A percentile compares a stretch with the other conserved stretches of the same genome.
phyloP scores from a whole-genome alignment of 805 yeast species.

The Monosporozyma servazzii region DNA sequence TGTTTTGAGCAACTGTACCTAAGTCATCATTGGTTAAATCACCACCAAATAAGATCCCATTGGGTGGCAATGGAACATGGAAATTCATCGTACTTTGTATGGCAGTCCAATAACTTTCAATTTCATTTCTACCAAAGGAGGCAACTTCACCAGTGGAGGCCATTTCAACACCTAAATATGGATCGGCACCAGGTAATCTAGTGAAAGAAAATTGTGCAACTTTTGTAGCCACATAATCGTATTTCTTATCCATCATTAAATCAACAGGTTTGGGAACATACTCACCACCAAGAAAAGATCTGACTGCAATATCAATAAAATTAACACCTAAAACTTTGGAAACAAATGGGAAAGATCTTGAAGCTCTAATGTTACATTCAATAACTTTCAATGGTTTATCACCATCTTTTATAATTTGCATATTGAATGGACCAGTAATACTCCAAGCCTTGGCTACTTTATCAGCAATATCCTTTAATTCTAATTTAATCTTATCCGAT shows the following conservation, averaged over 20 bases:
- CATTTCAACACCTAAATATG: slow-evolving; percentile 98
- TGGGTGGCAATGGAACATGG: slow-evolving; percentile 83
- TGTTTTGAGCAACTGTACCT: slow-evolving; percentile 61
- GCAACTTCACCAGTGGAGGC: slow-evolving; percentile 99
- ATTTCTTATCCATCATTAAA: slow-evolving; percentile 58
- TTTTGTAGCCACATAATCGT: slow-evolving; percentile 87
- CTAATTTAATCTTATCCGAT: slow-evolving; percentile 51
- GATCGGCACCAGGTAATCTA: slow-evolving; percentile 98
- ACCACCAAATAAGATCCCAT: slow-evolving; percentile 90
- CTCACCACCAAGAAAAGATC: slow-evolving; percentile 63
- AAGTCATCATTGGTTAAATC: slow-evolving; percentile 64
- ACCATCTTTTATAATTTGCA: slow-evolving; percentile 84
- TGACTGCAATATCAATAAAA: slow-evolving; percentile 90
- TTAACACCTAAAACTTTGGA: slow-evolving; percentile 93
- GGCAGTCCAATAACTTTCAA: slow-evolving; percentile 96
- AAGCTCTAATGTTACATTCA: slow-evolving; percentile 97
- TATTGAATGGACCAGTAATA: slow-evolving; percentile 96
- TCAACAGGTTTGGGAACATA: slow-evolving; percentile 72
- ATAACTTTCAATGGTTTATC: slow-evolving; percentile 79
- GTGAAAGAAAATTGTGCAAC: slow-evolving; percentile 99
- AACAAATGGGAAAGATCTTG: slow-evolving; percentile 97
- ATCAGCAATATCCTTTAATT: slow-evolving; percentile 82
- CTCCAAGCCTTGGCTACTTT: slow-evolving; percentile 92
- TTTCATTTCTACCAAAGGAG: slow-evolving; percentile 76
- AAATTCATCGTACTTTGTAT: slow-evolving; percentile 96